Evolutionary conservation across 495 filamentous ascomycete genomes (phyloP), one percentile per base, ranked within the genome.

Genomic region (Penicillium cosmopolitanum): DNA sequence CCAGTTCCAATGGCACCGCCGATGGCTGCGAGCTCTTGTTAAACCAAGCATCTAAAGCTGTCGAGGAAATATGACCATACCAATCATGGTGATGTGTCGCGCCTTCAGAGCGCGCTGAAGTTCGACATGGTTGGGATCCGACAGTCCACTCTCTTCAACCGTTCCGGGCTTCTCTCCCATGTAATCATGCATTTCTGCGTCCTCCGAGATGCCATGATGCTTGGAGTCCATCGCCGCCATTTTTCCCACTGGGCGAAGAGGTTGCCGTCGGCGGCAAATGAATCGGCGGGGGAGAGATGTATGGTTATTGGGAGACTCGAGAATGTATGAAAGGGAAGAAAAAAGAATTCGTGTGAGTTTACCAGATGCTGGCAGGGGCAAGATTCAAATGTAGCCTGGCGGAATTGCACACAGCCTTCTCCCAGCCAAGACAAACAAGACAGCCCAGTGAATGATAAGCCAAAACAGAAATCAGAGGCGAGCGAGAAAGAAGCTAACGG

Each of bases 1-100:
- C 86, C 89, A 53, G 90, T 93, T 64, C 90, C 91, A 63, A 96
- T 90, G 19, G 91, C 91, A 65, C 92, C 92, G 51, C 92, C 92
- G 67, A 96, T 93, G 11, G 91, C 92, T 80, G 25, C 16, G 18
- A 36, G 16, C 18, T 18, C 7, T 31, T 9, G 3, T 31, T 31
- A 10, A 18, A 8, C 44, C 18, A 6, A 18, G 16, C 10, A 57
- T 7, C 28, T 16, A 19, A 6, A 51, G 16, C 8, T n/a, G 19
- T 16, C 9, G 11, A 25, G 18, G 9, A 36, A 4, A 23, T 44
- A 19, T 19, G 42, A 12, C 21, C 63, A 5, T 68, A 76, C 75
- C 75, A 66, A 96, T 96, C 92, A 93, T 93, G 66, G 89, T 88
- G 69, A 93, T 89, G 56, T 92, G 90, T 44, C 90, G 84, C 5